Conservation (phyloP, 1,139 yeast species). For the Suhomyces wounanorum region DNA sequence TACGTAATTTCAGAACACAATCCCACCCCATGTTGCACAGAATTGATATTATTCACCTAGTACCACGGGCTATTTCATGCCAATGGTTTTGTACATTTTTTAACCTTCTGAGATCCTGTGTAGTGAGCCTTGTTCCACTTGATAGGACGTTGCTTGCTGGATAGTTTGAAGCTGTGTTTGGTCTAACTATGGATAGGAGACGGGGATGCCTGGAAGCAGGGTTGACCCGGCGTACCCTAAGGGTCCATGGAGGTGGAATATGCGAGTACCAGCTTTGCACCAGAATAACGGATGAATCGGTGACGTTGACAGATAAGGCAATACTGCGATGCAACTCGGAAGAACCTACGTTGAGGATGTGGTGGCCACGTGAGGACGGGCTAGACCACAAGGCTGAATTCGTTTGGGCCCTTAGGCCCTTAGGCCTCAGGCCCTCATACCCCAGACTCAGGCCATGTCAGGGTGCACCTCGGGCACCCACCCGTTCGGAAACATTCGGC, state of each 20-base stretch:
- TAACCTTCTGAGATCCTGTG: neutral
- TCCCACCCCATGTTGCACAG: neutral
- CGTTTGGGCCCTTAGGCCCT: neutral
- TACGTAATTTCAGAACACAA: neutral
- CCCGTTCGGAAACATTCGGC: neutral
- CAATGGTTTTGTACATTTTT: neutral
- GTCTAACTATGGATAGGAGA: neutral
- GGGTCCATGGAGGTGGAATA: neutral
- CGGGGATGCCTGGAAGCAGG: neutral
- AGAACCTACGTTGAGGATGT: neutral
- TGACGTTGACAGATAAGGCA: neutral
- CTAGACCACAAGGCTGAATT: conserved; percentile 1
- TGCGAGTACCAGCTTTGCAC: too few species aligned
- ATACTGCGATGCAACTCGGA: neutral
- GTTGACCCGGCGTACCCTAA: neutral
- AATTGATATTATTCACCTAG: neutral
- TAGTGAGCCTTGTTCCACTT: neutral
- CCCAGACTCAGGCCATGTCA: neutral
- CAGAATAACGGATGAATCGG: neutral
- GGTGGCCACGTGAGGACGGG: neutral
- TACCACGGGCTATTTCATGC: neutral
- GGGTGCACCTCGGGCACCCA: neutral
- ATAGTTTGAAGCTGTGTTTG: neutral
- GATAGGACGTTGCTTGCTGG: conserved; percentile 1
- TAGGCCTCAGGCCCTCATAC: neutral